Evolutionary conservation across 805 yeast genomes (phyloP).

Genomic region (Huiozyma sinensis): DNA sequence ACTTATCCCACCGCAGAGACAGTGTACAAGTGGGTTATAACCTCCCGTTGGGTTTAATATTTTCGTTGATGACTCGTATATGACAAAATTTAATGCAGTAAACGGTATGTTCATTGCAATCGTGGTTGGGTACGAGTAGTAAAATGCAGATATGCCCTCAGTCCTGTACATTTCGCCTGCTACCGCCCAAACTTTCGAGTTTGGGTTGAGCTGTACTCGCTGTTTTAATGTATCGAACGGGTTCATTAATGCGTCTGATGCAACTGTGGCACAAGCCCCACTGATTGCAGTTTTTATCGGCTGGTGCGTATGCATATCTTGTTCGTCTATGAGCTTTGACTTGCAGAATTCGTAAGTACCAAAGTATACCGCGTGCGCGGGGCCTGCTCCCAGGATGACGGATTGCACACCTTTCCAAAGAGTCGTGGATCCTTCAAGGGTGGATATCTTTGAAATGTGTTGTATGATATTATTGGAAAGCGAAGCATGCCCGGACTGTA

Average conservation of each 20-base stretch:
- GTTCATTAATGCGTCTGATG: slow-evolving; percentile 92
- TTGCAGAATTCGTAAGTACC: slow-evolving; percentile 78
- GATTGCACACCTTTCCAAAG: slow-evolving; percentile 93
- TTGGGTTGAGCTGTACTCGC: slow-evolving; percentile 63
- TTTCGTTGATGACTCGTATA: slow-evolving; percentile 78
- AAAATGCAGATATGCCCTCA: slow-evolving; percentile 74
- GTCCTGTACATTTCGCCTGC: slow-evolving; percentile 38
- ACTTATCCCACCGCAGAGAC: slow-evolving; percentile 86
- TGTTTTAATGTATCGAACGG: slow-evolving; percentile 96
- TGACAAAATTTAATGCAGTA: slow-evolving; percentile 88
- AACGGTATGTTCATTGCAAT: slow-evolving; percentile 87
- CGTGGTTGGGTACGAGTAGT: slow-evolving; percentile 91
- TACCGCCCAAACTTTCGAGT: slow-evolving; percentile 16
- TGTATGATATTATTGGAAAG: slow-evolving; percentile 35
- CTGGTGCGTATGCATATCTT: slow-evolving; percentile 37
- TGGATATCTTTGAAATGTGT: slow-evolving; percentile 65
- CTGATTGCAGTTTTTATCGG: slow-evolving; percentile 79
- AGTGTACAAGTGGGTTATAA: slow-evolving; percentile 86
- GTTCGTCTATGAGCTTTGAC: slow-evolving; percentile 27
- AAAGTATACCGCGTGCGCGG: slow-evolving; percentile 96
- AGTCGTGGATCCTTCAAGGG: slow-evolving; percentile 80
- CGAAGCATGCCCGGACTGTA: slow-evolving; percentile 47
- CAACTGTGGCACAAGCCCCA: slow-evolving; percentile 86
- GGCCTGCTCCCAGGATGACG: slow-evolving; percentile 93
- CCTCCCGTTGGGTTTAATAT: slow-evolving; percentile 67